Evolutionary conservation across 495 filamentous ascomycete genomes (phyloP), one percentile per base, ranked within the genome.

Genomic region (Xylaria acuta): DNA sequence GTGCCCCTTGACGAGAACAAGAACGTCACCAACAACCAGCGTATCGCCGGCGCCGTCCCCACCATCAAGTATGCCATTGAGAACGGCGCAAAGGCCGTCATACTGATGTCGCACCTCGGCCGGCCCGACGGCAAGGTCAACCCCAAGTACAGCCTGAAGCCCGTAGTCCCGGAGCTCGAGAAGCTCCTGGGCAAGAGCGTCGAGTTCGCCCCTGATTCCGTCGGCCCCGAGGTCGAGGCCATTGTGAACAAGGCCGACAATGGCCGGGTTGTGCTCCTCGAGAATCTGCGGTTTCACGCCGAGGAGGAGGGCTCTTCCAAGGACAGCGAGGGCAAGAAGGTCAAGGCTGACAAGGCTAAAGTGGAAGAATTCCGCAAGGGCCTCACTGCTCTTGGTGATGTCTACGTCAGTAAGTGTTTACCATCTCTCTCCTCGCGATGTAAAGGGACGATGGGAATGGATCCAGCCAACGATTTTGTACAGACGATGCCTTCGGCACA

Each of bases 31-130:
- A 98, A 98, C 88, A 92, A 91, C 82, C 97, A 98, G 84, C 95
- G 96, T 84, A 98, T 99, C 77, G 95, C 94, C 80, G 96, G 96
- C 80, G 96, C 96, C 78, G 84, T 98, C 75, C 96, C 97, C 78
- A 97, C 96, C 73, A 98, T 99, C 88, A 97, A 97, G 86, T 95
- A 99, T 82, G 97, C 96, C 81, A 86, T 95, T 79, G 94, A 98
- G 76, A 81, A 98, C 85, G 92, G 92, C 76, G 97, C 97, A 79
- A 98, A 97, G 86, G 90, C 95, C 67, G 94, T 99, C 45, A 87
- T 98, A 79, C 89, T 99, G 80, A 98, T 98, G 97, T 98, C 96
- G 79, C 96, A 99, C 86, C 91, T 99, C 54, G 96, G 96, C 75
- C 95, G 96, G 45, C 96, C 96, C 69, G 91, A 98, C 76, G 96